Evolutionary conservation across 2,329 filamentous ascomycete genomes (phyloP).

Genomic region (Diplocarpon rosae): DNA sequence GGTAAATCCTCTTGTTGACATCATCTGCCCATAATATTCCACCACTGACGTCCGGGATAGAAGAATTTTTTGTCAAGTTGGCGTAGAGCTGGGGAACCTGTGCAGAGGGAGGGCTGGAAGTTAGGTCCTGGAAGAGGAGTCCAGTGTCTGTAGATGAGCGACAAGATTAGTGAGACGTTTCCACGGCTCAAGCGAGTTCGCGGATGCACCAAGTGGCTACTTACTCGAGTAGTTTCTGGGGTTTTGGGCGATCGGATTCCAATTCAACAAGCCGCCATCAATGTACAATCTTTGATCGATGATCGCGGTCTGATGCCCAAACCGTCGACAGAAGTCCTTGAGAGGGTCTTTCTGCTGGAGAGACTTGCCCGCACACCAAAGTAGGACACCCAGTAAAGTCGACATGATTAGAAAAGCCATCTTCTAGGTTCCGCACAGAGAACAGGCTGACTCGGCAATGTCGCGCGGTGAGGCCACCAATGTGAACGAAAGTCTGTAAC

Average conservation of each 20-base stretch:
- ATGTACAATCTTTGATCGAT: constrained; percentile 50
- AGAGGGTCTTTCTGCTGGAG: constrained; percentile 38
- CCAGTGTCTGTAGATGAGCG: constrained; percentile 36
- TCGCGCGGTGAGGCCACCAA: not conserved
- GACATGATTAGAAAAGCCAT: constrained; percentile 1
- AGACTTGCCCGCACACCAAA: constrained; percentile 10
- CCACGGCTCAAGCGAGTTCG: not conserved
- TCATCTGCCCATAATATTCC: constrained; percentile 47
- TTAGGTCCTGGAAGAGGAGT: constrained; percentile 47
- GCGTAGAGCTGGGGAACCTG: constrained; percentile 39
- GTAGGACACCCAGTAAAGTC: constrained; percentile 6
- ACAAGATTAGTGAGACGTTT: not conserved
- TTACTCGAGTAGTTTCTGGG: constrained; percentile 45
- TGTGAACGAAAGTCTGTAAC: not conserved
- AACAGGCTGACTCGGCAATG: not conserved
- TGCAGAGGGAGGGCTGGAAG: constrained; percentile 31
- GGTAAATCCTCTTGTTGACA: constrained; percentile 51
- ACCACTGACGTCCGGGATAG: constrained; percentile 40
- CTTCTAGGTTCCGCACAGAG: not conserved
- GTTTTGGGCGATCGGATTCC: constrained; percentile 37
- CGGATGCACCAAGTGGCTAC: constrained; percentile 19
- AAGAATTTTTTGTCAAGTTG: constrained; percentile 47
- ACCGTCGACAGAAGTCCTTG: constrained; percentile 41
- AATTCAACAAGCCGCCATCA: constrained; percentile 49
- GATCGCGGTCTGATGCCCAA: constrained; percentile 49